phyloP scores from a whole-genome alignment of 2,329 filamentous ascomycete genomes.

The Gaeumannomyces tritici region DNA sequence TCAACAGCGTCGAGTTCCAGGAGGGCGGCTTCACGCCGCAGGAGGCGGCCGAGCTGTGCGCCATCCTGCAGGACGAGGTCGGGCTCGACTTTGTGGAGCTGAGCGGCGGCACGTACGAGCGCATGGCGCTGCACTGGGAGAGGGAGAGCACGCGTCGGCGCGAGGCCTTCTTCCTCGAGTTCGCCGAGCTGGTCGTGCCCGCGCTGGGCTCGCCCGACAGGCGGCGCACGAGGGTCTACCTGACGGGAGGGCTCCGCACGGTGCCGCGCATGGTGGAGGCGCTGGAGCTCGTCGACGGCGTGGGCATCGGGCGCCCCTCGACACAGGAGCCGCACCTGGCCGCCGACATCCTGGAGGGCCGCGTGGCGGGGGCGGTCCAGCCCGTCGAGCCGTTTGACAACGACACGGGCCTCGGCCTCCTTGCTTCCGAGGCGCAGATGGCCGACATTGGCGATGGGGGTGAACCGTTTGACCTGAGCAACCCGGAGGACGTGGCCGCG shows the following conservation, averaged over 20 bases:
- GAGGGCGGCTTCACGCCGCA: conserved; percentile 39
- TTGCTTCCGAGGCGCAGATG: not conserved
- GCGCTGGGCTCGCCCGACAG: conserved; percentile 26
- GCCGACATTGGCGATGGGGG: not conserved
- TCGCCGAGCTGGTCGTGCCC: conserved; percentile 39
- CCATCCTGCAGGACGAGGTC: conserved; percentile 33
- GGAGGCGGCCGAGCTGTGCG: conserved; percentile 38
- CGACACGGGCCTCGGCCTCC: not conserved
- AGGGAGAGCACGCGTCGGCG: conserved; percentile 44
- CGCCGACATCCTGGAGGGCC: conserved; percentile 17
- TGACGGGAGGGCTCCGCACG: conserved; percentile 49
- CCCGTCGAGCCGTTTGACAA: not conserved
- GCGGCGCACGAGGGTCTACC: conserved; percentile 31
- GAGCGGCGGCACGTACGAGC: conserved; percentile 50
- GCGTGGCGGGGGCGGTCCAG: conserved; percentile 5
- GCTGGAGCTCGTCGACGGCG: conserved; percentile 45
- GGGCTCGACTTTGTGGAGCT: conserved; percentile 48
- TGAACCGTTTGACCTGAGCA: conserved; percentile 5
- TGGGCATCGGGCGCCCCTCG: conserved; percentile 40
- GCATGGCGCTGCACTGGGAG: conserved; percentile 38
- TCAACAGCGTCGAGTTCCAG: conserved; percentile 48
- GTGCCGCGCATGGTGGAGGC: conserved; percentile 48
- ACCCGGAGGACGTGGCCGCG: not conserved
- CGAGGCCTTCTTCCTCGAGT: conserved; percentile 52
- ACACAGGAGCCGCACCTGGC: conserved; percentile 22